Percentiles rank a stretch among this genome's conserved stretches.
Conservation (phyloP, 495 filamentous ascomycete species). For the Aspergillus ellipticus region DNA sequence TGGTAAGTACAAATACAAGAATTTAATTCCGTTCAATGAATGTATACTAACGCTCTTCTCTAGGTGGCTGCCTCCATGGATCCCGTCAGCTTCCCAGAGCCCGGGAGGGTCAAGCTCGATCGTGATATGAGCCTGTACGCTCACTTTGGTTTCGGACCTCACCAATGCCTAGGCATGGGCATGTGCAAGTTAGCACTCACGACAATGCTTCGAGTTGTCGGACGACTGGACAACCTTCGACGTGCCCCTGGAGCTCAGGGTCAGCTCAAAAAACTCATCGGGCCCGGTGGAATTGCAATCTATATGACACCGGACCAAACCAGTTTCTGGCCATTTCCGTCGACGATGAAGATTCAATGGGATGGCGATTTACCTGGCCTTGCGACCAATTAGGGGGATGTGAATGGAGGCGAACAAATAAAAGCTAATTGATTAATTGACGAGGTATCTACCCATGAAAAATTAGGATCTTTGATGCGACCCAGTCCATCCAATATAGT, state of each 20-base stretch:
- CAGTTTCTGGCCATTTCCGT: constrained; percentile 65
- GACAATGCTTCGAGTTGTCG: constrained; percentile 57
- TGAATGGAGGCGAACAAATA: neutral
- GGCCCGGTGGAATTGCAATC: constrained; percentile 52
- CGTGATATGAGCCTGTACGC: constrained; percentile 62
- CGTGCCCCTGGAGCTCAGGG: constrained; percentile 64
- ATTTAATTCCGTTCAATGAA: too few relatives aligned
- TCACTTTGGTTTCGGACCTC: constrained; percentile 58
- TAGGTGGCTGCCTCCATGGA: constrained; percentile 54
- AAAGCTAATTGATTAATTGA: too few relatives aligned
- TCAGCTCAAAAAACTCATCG: constrained; percentile 60
- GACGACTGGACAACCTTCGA: constrained; percentile 52
- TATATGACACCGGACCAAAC: constrained; percentile 73
- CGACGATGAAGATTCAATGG: constrained; percentile 54
- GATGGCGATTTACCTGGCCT: constrained; percentile 37
- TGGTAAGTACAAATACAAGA: constrained; percentile 29
- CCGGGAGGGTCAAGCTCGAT: constrained; percentile 57
- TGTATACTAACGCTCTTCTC: neutral
- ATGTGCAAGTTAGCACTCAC: constrained; percentile 55
- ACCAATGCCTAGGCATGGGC: constrained; percentile 56
- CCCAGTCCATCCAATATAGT: too few relatives aligned
- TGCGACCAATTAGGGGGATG: neutral
- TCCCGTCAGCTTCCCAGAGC: constrained; percentile 59
- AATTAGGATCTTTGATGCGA: too few relatives aligned
- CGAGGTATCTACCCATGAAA: too few relatives aligned